phyloP scores from a whole-genome alignment of 441 rosid species.

The Adansonia gregorii region DNA sequence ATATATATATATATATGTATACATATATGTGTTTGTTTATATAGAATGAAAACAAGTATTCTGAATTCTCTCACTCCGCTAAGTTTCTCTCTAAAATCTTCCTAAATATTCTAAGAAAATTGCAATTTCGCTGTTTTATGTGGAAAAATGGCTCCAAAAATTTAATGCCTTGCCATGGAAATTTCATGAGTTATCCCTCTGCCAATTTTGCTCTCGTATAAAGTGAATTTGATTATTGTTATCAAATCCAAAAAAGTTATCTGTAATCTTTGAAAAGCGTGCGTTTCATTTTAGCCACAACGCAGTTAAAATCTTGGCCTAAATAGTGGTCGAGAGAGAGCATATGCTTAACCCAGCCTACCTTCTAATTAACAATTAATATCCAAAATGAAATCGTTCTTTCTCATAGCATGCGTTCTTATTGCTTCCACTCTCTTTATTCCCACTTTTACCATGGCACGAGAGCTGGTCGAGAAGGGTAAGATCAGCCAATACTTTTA shows the following conservation, averaged over 20 bases:
- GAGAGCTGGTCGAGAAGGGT: not conserved
- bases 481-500: not conserved
- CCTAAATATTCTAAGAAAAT: no score
- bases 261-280: not conserved
- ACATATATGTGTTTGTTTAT: no score
- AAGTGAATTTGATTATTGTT: not conserved
- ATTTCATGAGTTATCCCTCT: no score
- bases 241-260: not conserved
- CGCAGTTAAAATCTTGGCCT: not conserved
- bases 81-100: no score
- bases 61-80: no score
- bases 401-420: not conserved
- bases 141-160: not conserved
- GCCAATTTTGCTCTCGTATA: not conserved
- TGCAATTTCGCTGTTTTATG: not conserved
- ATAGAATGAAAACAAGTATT: no score
- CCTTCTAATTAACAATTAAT: not conserved
- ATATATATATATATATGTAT: no score
- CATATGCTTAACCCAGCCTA: no score
- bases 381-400: constrained; percentile 8
- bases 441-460: not conserved
- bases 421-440: not conserved
- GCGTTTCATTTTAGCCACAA: not conserved
- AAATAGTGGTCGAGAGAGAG: not conserved
- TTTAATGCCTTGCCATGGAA: no score